Percentiles rank a stretch among this genome's conserved stretches.
These are phyloP conservation scores for Cryptococcus depauperatus DNA, from an alignment of 1,284 basidiomycete species.

Conservation along the genomic window DNA sequence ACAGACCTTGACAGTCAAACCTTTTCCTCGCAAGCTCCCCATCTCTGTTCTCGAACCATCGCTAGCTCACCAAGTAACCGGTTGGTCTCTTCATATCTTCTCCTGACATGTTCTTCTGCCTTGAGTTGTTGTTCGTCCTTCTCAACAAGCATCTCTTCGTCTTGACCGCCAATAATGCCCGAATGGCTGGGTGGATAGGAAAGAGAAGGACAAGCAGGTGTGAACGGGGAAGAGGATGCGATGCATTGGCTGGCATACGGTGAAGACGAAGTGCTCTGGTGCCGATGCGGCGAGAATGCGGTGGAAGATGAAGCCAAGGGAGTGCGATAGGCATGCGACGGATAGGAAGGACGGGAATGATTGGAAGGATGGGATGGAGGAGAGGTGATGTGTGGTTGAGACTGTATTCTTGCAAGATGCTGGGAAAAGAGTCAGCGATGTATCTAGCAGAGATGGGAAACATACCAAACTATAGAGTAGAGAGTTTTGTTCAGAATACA, in stretches of 20 bases:
- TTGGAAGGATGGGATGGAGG: not conserved
- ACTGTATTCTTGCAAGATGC: not conserved
- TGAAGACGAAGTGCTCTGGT: not conserved
- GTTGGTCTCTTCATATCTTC: conserved; percentile 39
- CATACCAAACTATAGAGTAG: conserved; percentile 26
- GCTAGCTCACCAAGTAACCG: conserved; percentile 35
- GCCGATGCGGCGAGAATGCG: not conserved
- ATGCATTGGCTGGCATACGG: not conserved
- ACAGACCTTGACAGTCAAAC: no score
- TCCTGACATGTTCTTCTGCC: conserved; percentile 18
- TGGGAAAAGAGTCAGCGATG: not conserved
- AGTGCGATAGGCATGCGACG: not conserved
- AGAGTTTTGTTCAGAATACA: conserved; percentile 26
- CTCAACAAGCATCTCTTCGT: conserved; percentile 9
- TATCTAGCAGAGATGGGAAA: not conserved
- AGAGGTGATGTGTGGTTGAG: conserved; percentile 2
- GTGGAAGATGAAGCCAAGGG: not conserved
- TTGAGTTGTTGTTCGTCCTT: not conserved
- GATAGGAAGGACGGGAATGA: not conserved
- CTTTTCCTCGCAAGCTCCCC: no score
- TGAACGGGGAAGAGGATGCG: conserved; percentile 1
- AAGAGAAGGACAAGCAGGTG: not conserved
- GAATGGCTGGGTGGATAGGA: not conserved
- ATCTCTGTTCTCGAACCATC: conserved; percentile 25
- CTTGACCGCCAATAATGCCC: conserved; percentile 1